phyloP scores from a whole-genome alignment of 2,329 filamentous ascomycete genomes.

The Trichophyton verrucosum region DNA sequence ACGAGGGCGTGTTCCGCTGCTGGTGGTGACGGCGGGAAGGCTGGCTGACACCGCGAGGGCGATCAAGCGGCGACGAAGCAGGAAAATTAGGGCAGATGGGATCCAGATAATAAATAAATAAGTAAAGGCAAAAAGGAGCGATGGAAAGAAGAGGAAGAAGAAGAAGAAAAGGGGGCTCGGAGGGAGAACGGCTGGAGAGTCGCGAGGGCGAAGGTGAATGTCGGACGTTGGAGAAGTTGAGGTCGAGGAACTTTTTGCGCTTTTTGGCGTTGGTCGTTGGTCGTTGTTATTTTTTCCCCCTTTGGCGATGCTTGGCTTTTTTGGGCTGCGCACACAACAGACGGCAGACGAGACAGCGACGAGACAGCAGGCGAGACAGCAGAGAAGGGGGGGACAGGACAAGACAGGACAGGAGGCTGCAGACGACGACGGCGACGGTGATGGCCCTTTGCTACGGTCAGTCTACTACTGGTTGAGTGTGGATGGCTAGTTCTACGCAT shows the following conservation, averaged over 20 bases:
- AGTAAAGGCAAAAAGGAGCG: background rate
- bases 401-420: too few relatives aligned
- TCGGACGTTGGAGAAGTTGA: background rate
- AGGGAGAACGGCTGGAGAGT: constrained; percentile 6
- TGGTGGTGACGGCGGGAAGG: background rate
- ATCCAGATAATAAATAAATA: constrained; percentile 14
- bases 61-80: background rate
- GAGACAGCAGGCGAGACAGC: background rate
- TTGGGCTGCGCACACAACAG: background rate
- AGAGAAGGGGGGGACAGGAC: too few relatives aligned
- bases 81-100: constrained; percentile 6
- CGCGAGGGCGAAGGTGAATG: background rate
- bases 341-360: background rate
- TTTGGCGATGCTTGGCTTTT: background rate
- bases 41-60: background rate
- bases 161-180: constrained; percentile 10
- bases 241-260: background rate
- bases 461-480: too few relatives aligned
- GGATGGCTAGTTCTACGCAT: too few relatives aligned
- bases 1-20: background rate
- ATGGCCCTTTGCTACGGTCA: too few relatives aligned
- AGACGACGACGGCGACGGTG: too few relatives aligned
- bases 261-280: too few relatives aligned
- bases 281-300: background rate
- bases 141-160: constrained; percentile 19